Percentiles rank a stretch among this genome's conserved stretches.
Evolutionary conservation across 164 flowering plant species (phyloP).

Genomic region (Saururus chinensis): DNA sequence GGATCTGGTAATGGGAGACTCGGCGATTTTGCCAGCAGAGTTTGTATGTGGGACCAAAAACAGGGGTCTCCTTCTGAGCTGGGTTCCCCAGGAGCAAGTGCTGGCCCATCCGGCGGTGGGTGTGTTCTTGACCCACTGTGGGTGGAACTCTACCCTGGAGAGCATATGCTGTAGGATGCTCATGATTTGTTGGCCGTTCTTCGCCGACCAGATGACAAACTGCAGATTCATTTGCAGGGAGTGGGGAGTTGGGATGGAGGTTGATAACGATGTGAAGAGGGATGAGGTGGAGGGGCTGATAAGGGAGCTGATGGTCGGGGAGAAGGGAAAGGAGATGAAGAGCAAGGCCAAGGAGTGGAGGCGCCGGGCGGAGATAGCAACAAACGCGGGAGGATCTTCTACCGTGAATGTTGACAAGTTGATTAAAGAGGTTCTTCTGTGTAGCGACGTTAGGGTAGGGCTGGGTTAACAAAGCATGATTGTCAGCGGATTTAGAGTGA

Average conservation of each 20-base stretch:
- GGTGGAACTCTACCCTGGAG: slow-evolving; percentile 16
- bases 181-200: slow-evolving; percentile 8
- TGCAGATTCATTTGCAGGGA: slow-evolving; percentile 3
- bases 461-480: too few species aligned
- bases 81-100: slow-evolving; percentile 37
- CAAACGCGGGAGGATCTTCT: slow-evolving; percentile 3
- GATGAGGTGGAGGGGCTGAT: slow-evolving; percentile 6
- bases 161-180: slow-evolving; percentile 9
- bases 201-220: slow-evolving; percentile 10
- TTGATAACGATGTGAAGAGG: slow-evolving; percentile 6
- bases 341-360: slow-evolving; percentile 3
- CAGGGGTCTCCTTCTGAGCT: slow-evolving; percentile 23
- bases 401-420: neutral
- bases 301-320: slow-evolving; percentile 7
- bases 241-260: slow-evolving; percentile 10
- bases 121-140: slow-evolving; percentile 10
- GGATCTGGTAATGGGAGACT: slow-evolving; percentile 26
- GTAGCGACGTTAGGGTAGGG: too few species aligned
- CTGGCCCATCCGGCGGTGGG: slow-evolving; percentile 12
- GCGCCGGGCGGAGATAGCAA: neutral
- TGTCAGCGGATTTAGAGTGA: too few species aligned
- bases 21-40: slow-evolving; percentile 19
- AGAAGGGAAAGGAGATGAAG: slow-evolving; percentile 7
- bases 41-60: slow-evolving; percentile 19
- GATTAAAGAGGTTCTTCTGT: neutral